A percentile compares a stretch with the other conserved stretches of the same genome.
Conservation (phyloP, 2,329 filamentous ascomycete genomes). For the Diplodia corticola region DNA sequence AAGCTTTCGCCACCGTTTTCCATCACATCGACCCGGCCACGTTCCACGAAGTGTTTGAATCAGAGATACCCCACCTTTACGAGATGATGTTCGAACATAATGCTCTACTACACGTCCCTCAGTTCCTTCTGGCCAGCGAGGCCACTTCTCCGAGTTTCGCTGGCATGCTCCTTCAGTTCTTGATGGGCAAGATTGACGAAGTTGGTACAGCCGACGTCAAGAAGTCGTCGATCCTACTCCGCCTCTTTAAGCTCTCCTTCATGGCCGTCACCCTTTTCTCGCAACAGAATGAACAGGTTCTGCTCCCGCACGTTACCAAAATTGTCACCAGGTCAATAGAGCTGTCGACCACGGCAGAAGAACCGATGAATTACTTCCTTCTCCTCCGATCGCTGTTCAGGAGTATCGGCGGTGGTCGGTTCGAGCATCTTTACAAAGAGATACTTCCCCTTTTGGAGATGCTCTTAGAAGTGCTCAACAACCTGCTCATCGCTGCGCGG, state of each 20-base stretch:
- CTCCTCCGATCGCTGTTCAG: constrained; percentile 88
- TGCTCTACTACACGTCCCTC: constrained; percentile 87
- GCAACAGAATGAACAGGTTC: constrained; percentile 88
- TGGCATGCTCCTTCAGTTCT: constrained; percentile 94
- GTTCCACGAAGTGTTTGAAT: constrained; percentile 97
- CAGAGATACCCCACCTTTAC: constrained; percentile 94
- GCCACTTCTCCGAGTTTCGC: constrained; percentile 97
- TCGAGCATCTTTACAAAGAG: constrained; percentile 97
- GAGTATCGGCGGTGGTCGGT: constrained; percentile 95
- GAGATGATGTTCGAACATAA: constrained; percentile 98
- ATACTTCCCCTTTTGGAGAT: constrained; percentile 95
- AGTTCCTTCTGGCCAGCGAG: constrained; percentile 98
- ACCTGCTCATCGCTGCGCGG: constrained; percentile 82
- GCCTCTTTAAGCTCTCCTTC: constrained; percentile 96
- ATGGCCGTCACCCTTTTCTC: constrained; percentile 99
- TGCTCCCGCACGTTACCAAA: constrained; percentile 93
- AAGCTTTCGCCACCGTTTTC: constrained; percentile 97
- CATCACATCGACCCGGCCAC: constrained; percentile 98
- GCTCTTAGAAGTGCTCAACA: constrained; percentile 96
- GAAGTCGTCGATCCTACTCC: constrained; percentile 86
- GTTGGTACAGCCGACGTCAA: constrained; percentile 90
- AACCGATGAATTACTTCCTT: constrained; percentile 98
- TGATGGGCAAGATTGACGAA: constrained; percentile 95
- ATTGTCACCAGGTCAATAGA: constrained; percentile 98
- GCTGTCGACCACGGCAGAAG: constrained; percentile 89